Percentiles rank a stretch among this genome's conserved stretches.
Conservation (phyloP, 2,329 filamentous ascomycete genomes). For the Aspergillus novofumigatus region DNA sequence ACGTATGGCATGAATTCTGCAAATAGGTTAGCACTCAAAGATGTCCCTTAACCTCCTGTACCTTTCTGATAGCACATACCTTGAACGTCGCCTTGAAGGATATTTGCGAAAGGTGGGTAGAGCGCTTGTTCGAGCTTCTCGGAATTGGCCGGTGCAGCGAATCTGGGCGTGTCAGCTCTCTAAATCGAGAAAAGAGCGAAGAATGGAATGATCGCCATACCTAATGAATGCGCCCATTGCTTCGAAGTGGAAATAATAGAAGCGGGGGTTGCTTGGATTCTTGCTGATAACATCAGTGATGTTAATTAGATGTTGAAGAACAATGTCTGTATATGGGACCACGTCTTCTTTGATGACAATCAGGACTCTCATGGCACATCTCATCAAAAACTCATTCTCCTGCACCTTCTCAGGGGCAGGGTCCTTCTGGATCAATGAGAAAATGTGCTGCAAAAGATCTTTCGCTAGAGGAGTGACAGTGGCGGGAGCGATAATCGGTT, state of each 20-base stretch:
- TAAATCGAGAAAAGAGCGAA: neutral
- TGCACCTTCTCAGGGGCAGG: conserved; percentile 85
- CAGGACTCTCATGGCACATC: conserved; percentile 94
- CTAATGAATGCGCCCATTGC: conserved; percentile 84
- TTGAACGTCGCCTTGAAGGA: conserved; percentile 77
- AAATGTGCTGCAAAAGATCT: conserved; percentile 83
- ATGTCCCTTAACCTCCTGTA: neutral
- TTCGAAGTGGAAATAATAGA: conserved; percentile 99
- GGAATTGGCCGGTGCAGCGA: conserved; percentile 64
- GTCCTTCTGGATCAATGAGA: conserved; percentile 84
- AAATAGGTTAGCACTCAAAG: conserved; percentile 25
- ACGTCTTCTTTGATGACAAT: conserved; percentile 88
- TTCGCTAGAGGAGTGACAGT: conserved; percentile 79
- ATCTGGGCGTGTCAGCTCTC: conserved; percentile 38
- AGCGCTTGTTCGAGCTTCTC: conserved; percentile 73
- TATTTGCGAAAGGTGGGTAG: conserved; percentile 75
- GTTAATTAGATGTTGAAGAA: conserved; percentile 78
- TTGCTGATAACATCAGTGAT: conserved; percentile 90
- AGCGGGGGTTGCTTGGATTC: conserved; percentile 94
- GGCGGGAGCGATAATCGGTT: conserved; percentile 72
- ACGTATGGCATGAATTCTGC: conserved; percentile 92
- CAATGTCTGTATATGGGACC: conserved; percentile 66
- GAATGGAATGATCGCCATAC: conserved; percentile 31
- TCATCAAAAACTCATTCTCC: conserved; percentile 98
- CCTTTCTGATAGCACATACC: conserved; percentile 43